Conservation (phyloP, 78 protist genomes). For the Emiliania huxleyi region DNA sequence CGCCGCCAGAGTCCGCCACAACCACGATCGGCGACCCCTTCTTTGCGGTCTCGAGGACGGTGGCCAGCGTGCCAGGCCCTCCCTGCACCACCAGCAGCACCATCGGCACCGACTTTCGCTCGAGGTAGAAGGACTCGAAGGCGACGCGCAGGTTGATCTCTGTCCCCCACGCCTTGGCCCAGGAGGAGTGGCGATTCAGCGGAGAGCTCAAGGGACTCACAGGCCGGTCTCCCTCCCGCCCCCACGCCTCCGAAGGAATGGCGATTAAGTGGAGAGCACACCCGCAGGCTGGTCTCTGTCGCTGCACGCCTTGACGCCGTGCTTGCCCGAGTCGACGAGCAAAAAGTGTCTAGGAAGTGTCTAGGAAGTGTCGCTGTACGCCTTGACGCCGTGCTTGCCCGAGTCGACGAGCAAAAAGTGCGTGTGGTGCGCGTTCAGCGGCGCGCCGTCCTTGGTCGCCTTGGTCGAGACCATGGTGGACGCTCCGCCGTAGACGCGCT, state of each 20-base stretch:
- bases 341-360: too few relatives aligned
- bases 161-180: not conserved
- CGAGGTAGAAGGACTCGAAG: not conserved
- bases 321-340: too few relatives aligned
- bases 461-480: not conserved
- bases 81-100: conserved; percentile 16
- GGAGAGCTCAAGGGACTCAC: too few relatives aligned
- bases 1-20: conserved; percentile 2
- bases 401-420: not conserved
- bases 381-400: not conserved
- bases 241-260: too few relatives aligned
- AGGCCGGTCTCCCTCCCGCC: too few relatives aligned
- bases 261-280: too few relatives aligned
- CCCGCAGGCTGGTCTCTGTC: too few relatives aligned
- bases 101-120: not conserved
- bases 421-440: not conserved
- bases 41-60: not conserved
- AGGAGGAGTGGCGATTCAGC: too few relatives aligned
- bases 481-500: too few relatives aligned
- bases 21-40: not conserved
- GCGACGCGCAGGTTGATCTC: not conserved
- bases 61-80: not conserved
- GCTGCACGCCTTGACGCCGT: too few relatives aligned
- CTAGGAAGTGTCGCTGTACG: too few relatives aligned
- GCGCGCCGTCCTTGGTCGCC: not conserved